These are phyloP conservation scores for Closterium sp. DNA, from an alignment of 139 green algal species.

Conservation along the genomic window DNA sequence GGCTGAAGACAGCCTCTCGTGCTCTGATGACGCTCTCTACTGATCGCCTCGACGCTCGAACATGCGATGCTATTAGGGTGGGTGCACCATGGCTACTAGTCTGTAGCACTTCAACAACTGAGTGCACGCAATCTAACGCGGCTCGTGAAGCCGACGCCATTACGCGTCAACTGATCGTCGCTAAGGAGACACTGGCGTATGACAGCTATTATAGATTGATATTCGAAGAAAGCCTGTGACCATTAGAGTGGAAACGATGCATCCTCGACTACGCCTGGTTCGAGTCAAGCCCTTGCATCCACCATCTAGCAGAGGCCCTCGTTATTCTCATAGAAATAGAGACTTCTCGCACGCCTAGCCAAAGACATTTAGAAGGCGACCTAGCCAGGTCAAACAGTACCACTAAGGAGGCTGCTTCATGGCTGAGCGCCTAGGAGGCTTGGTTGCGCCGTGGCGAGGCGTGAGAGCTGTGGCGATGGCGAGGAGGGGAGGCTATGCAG, in stretches of 20 bases:
- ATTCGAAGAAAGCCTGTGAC: background rate
- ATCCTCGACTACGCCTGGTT: background rate
- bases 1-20: background rate
- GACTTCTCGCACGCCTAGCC: background rate
- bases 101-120: background rate
- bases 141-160: background rate
- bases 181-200: background rate
- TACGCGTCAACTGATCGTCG: background rate
- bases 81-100: background rate
- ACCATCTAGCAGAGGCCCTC: background rate
- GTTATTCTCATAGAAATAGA: background rate
- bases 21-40: background rate
- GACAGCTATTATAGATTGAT: background rate
- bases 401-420: no score
- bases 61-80: background rate
- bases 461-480: background rate
- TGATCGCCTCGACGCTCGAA: background rate
- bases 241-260: background rate
- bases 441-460: background rate
- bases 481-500: no score
- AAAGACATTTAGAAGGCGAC: no score
- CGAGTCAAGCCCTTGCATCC: background rate
- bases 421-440: background rate
- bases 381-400: no score
- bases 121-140: background rate